Evolutionary conservation across 345 rosid genomes (phyloP), one percentile per base, ranked within the genome.

Genomic region (Pugionium dolabratum): DNA sequence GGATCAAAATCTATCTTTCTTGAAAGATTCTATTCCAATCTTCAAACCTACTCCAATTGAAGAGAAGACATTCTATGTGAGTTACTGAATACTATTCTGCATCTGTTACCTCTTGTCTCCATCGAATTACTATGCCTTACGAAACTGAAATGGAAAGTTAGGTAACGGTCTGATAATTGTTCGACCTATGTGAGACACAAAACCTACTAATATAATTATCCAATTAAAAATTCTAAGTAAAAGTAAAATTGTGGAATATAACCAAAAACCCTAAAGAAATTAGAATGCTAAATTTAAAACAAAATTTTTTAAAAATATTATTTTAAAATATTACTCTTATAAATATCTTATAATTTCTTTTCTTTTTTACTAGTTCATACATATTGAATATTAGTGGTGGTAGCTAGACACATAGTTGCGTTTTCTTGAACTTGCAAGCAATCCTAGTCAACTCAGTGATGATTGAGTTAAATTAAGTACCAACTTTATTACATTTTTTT

Each of bases 141-240:
- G 77, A 26, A 73, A 72, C 66, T 51, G 34, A 59, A 66, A 66
- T 61, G 63, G 33, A 60, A 73, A 54, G 64, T 67, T 73, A 73
- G 77, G 77, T 73, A 61, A 60, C 32, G 66, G 76, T 72, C 76
- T 65, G 57, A 45, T 66, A 26, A 60, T 30, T 73, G 77, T 60
- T 73, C 72, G 76, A 59, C 67, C 55, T 50, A 18, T 39, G 76
- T 51, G 76, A 59, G 76, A 65, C 76, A 72, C 62, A 35, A 59
- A 65, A 72, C 76, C 76, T 72, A 72, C 18, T 18, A 18, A 18
- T 18, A 18, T 18, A 18, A 18, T 18, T 18, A 18, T 18, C 18
- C 18, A 18, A 18, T 18, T 18, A 18, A 18, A 18, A 18, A 18
- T 18, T 18, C 18, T 18, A 18, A 18, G 18, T 18, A 18, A 18